phyloP scores from a whole-genome alignment of 345 rosid genomes.

The Citrus hindsii region DNA sequence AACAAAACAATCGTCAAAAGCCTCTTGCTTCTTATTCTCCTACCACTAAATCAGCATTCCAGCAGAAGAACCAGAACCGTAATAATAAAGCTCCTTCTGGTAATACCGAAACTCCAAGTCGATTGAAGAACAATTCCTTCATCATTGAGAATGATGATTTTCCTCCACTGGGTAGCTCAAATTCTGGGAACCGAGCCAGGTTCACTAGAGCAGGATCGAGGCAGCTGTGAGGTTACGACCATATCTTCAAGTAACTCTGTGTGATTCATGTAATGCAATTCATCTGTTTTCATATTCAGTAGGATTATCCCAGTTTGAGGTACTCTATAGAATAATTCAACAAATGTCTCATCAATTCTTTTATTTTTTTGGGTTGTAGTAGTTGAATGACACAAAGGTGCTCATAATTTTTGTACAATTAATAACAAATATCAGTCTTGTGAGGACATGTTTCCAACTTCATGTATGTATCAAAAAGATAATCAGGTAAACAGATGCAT shows the following conservation, averaged over 20 bases:
- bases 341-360: too few relatives aligned
- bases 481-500: too few relatives aligned
- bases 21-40: background rate
- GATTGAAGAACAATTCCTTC: background rate
- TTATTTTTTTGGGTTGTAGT: background rate
- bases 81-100: background rate
- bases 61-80: background rate
- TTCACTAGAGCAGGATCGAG: background rate
- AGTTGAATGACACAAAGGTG: too few relatives aligned
- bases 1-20: constrained; percentile 1
- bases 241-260: background rate
- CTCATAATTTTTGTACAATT: too few relatives aligned
- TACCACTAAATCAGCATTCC: background rate
- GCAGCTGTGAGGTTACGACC: background rate
- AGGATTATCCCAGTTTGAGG: background rate
- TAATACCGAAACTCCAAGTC: background rate
- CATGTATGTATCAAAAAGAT: too few relatives aligned
- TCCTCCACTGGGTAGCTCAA: constrained; percentile 21
- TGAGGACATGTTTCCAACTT: too few relatives aligned
- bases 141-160: constrained; percentile 2
- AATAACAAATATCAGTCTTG: too few relatives aligned
- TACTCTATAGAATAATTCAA: background rate
- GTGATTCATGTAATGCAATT: too few relatives aligned
- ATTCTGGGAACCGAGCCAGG: background rate
- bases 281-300: too few relatives aligned